Evolutionary conservation across 495 filamentous ascomycete species (phyloP).

Genomic region (Penicillium paxilli): DNA sequence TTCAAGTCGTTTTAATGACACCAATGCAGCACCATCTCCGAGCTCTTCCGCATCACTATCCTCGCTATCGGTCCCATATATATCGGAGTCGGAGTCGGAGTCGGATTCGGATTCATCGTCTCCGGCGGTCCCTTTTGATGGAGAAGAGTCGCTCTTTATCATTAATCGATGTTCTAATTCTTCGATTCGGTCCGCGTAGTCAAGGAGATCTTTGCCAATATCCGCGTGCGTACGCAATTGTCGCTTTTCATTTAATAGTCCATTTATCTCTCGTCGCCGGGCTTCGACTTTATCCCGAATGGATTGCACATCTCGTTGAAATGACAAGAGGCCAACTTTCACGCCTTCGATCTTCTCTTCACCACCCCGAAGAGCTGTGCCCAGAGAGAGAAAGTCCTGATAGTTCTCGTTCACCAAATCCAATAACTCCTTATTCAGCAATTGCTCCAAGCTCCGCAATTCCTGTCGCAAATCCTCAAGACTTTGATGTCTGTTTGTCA

Average conservation of each 20-base stretch:
- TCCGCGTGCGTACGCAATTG: slow-evolving; percentile 51
- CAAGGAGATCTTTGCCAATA: slow-evolving; percentile 66
- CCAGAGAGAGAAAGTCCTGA: slow-evolving; percentile 81
- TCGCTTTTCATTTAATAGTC: slow-evolving; percentile 55
- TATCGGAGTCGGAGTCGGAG: slow-evolving; percentile 39
- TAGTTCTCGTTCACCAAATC: slow-evolving; percentile 95
- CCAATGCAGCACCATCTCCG: slow-evolving; percentile 40
- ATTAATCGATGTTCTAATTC: slow-evolving; percentile 75
- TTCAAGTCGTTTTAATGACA: slow-evolving; percentile 53
- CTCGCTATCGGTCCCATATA: slow-evolving; percentile 50
- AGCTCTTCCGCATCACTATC: slow-evolving; percentile 54
- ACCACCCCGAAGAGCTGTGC: slow-evolving; percentile 78
- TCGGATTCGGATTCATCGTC: slow-evolving; percentile 34
- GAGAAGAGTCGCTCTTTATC: slow-evolving; percentile 32
- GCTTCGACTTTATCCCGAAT: slow-evolving; percentile 56
- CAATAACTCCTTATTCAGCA: slow-evolving; percentile 78
- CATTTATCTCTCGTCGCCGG: slow-evolving; percentile 53
- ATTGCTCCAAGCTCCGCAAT: slow-evolving; percentile 70
- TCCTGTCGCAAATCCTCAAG: slow-evolving; percentile 91
- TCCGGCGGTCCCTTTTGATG: background rate
- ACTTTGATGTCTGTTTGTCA: slow-evolving; percentile 87
- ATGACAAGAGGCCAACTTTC: slow-evolving; percentile 80
- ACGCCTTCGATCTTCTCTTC: slow-evolving; percentile 92
- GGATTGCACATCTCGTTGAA: slow-evolving; percentile 71
- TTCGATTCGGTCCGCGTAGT: slow-evolving; percentile 67